Evolutionary conservation across 129 eudicot species (phyloP).

Genomic region (Dittrichia graveolens): DNA sequence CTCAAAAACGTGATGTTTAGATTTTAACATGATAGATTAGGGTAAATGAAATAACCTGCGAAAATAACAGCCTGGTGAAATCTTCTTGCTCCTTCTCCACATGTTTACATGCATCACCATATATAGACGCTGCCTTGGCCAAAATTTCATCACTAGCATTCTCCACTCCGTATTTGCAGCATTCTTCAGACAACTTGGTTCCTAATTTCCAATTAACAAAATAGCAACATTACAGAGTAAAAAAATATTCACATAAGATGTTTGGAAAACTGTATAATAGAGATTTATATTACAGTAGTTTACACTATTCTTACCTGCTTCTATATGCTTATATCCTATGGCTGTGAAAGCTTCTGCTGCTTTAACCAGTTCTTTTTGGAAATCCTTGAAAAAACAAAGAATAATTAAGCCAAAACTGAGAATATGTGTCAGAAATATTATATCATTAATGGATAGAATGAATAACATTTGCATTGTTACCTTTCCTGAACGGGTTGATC

Average conservation of each 20-base stretch:
- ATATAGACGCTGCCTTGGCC: conserved; percentile 85
- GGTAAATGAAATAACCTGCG: conserved; percentile 57
- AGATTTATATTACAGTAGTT: background rate
- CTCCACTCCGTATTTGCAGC: conserved; percentile 86
- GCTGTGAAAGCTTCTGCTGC: conserved; percentile 96
- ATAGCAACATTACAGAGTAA: background rate
- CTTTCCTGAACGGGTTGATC: conserved; percentile 92
- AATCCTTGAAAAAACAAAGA: conserved; percentile 61
- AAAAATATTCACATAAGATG: too few species aligned
- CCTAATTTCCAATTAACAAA: conserved; percentile 49
- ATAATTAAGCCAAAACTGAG: conserved; percentile 3
- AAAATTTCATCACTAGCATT: conserved; percentile 74
- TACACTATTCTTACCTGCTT: conserved; percentile 68
- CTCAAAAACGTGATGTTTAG: conserved; percentile 10
- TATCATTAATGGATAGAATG: background rate
- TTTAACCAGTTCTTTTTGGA: conserved; percentile 85
- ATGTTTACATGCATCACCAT: conserved; percentile 98
- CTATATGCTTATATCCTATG: conserved; percentile 87
- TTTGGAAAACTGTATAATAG: background rate
- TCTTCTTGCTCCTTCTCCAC: conserved; percentile 98
- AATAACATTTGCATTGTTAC: conserved; percentile 42
- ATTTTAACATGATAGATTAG: background rate
- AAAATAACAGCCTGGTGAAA: conserved; percentile 63
- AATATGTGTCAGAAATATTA: background rate
- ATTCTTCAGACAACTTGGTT: conserved; percentile 93